Conservation (phyloP, 352 stramenopile genomes). For the Globisporangium perplexum region DNA sequence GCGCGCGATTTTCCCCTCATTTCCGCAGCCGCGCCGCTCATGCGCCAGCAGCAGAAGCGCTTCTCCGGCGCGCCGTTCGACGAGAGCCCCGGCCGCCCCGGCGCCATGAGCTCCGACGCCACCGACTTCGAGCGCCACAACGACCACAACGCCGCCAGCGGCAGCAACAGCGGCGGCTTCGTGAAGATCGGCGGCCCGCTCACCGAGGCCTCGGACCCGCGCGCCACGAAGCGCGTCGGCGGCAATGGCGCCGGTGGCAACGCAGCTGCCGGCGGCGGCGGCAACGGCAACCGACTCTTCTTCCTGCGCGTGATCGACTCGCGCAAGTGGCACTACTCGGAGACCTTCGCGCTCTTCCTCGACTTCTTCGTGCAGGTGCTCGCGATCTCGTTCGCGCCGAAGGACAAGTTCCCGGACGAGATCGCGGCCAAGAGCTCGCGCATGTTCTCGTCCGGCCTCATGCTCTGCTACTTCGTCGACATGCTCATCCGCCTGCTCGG, state of each 20-base stretch:
- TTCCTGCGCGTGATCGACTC: constrained; percentile 82
- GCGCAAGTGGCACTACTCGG: constrained; percentile 86
- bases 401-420: constrained; percentile 51
- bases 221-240: constrained; percentile 43
- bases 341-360: constrained; percentile 80
- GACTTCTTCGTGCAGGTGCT: constrained; percentile 85
- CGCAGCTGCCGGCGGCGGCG: constrained; percentile 5
- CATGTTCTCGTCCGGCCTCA: constrained; percentile 65
- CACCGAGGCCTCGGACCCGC: constrained; percentile 63
- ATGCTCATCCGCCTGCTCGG: constrained; percentile 77
- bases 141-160: constrained; percentile 12
- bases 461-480: constrained; percentile 81
- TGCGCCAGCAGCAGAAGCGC: constrained; percentile 14
- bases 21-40: neutral
- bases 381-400: constrained; percentile 70
- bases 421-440: constrained; percentile 64
- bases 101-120: constrained; percentile 19
- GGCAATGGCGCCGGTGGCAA: neutral
- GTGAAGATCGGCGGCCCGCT: constrained; percentile 78
- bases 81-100: constrained; percentile 11
- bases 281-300: constrained; percentile 66
- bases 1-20: neutral
- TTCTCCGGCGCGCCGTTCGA: constrained; percentile 5
- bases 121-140: constrained; percentile 58
- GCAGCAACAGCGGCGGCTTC: constrained; percentile 25